A percentile compares a stretch with the other conserved stretches of the same genome.
These are phyloP conservation scores for Picochlorum sp. DNA, from an alignment of 139 green algal genomes.

Conservation along the genomic window DNA sequence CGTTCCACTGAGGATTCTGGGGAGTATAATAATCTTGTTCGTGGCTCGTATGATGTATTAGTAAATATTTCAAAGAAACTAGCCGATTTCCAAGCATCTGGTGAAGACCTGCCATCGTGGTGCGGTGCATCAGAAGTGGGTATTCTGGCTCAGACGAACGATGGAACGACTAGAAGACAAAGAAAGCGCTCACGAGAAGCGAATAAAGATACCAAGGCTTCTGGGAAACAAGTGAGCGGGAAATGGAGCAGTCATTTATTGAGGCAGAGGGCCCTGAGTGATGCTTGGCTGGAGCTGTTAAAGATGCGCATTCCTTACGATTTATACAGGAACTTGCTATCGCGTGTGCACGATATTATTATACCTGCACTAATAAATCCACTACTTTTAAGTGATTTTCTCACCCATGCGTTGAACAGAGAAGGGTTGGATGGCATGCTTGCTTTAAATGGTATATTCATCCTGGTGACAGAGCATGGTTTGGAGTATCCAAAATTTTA, in stretches of 20 bases:
- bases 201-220: neutral
- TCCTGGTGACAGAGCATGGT: slow-evolving; percentile 78
- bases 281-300: slow-evolving; percentile 79
- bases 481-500: slow-evolving; percentile 90
- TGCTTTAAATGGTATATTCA: slow-evolving; percentile 85
- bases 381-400: slow-evolving; percentile 79
- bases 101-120: slow-evolving; percentile 38
- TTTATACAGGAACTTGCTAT: slow-evolving; percentile 56
- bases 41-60: slow-evolving; percentile 14
- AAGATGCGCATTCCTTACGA: slow-evolving; percentile 53
- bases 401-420: slow-evolving; percentile 55
- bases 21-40: slow-evolving; percentile 1
- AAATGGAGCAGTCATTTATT: slow-evolving; percentile 45
- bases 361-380: slow-evolving; percentile 70
- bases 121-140: slow-evolving; percentile 50
- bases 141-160: slow-evolving; percentile 18
- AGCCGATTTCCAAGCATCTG: neutral
- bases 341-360: slow-evolving; percentile 48
- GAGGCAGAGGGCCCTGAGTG: slow-evolving; percentile 29
- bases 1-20: neutral
- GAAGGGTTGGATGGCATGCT: slow-evolving; percentile 79
- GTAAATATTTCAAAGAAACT: neutral
- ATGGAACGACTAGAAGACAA: slow-evolving; percentile 32
- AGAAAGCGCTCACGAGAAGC: slow-evolving; percentile 45
- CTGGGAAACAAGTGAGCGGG: neutral